Base-by-base conservation (phyloP, 176 grass and related monocot species). In the Melocanna baccifera region DNA sequence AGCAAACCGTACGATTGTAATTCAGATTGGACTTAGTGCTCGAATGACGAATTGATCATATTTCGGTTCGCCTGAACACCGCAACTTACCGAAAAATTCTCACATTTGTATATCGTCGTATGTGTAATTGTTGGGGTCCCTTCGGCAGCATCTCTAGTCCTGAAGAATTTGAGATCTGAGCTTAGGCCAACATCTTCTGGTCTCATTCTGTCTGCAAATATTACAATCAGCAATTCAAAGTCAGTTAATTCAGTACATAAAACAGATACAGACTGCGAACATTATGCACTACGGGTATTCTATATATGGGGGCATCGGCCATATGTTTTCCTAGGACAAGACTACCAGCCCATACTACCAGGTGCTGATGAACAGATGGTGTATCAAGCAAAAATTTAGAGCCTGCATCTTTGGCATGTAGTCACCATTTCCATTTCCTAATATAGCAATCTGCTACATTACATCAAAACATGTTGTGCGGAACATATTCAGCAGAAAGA, bases 141-240 rank as follows among this genome's bases (percentile, higher is more conserved):
- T 36, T 78, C 81, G 1, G 86, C 29, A 6, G 69, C 62, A 30
- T 45, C 69, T 50, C 71, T 76, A 9, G 39, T 30, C 32, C 75
- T 89, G 78, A 95, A 95, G 76, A 95, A 95, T 0, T 76, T 22
- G 61, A 84, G 59, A 14, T 92, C 89, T 1, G 83, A 45, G 41
- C 89, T 94, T 6, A 98, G 75, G 22, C 91, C 91, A 3, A 98
- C 37, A 81, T 98, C 93, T 12, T 95, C 89, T 0, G 96, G 91
- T 9, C 58, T 86, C 96, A 98, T 92, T 65, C 56, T 92, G 65
- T 95, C 93, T 98, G 89, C 71, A 95, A 9, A 45, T 15, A 22
- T 16, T 6, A 47, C 28, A 4, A 15, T 1, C 56, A 9, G 20
- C 2, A 32, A 16, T 7, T 25, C 0, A 71, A 29, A 66, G 22